Conservation (phyloP, 208 protist genomes). For the Wallacemonas sp. region DNA sequence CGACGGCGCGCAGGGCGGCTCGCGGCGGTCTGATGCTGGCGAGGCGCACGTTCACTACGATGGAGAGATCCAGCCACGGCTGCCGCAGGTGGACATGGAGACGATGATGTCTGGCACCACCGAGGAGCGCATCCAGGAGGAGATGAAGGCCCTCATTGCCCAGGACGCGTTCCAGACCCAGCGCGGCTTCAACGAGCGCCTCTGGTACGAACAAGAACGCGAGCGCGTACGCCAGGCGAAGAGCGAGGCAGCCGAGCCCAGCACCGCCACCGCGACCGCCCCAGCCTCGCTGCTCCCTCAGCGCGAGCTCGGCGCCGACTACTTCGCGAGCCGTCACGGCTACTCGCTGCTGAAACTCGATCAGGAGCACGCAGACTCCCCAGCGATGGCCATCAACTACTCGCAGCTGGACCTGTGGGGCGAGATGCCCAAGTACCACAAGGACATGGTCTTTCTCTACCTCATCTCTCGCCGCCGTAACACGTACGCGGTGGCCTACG, state of each 20-base stretch:
- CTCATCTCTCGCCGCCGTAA: constrained; percentile 84
- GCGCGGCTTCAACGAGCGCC: constrained; percentile 78
- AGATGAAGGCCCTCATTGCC: constrained; percentile 58
- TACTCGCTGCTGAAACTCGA: constrained; percentile 73
- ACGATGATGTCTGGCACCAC: constrained; percentile 41
- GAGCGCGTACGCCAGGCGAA: constrained; percentile 18
- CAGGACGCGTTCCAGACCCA: constrained; percentile 61
- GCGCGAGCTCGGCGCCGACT: constrained; percentile 73
- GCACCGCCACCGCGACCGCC: background rate
- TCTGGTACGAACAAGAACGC: constrained; percentile 77
- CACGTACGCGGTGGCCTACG: constrained; percentile 89
- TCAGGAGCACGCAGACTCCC: constrained; percentile 13
- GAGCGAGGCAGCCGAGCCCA: background rate
- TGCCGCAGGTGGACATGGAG: constrained; percentile 71
- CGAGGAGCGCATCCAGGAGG: constrained; percentile 39
- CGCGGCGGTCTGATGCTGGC: constrained; percentile 1
- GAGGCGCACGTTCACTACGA: background rate
- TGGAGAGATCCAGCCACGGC: constrained; percentile 24
- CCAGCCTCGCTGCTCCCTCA: constrained; percentile 36
- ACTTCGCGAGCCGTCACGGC: constrained; percentile 79
- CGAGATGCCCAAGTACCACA: constrained; percentile 89
- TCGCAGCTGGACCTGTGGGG: constrained; percentile 85
- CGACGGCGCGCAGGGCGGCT: background rate
- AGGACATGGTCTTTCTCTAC: constrained; percentile 87
- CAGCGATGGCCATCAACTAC: constrained; percentile 47